Conservation (phyloP, 2,329 filamentous ascomycete genomes). For the Nannizziopsis arthrosporioides region DNA sequence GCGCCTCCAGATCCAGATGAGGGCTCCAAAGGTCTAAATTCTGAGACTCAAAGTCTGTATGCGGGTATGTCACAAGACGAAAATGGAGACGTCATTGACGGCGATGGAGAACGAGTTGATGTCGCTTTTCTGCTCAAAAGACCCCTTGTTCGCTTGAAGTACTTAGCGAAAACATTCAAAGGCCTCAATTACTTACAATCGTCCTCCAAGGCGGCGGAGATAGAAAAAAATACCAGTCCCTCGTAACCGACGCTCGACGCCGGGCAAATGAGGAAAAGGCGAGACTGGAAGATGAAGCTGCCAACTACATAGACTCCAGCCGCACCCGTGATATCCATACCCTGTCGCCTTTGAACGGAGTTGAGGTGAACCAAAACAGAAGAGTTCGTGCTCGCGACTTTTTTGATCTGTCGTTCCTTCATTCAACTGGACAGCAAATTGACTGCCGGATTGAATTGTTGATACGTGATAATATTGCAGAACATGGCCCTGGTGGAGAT, state of each 20-base stretch:
- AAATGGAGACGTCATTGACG: conserved; percentile 52
- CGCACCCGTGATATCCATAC: conserved; percentile 68
- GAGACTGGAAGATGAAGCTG: conserved; percentile 73
- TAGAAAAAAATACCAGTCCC: conserved; percentile 54
- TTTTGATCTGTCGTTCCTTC: conserved; percentile 72
- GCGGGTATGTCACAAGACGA: conserved; percentile 47
- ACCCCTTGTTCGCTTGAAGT: conserved; percentile 76
- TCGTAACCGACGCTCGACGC: conserved; percentile 66
- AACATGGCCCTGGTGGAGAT: conserved; percentile 59
- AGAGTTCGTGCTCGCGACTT: conserved; percentile 83
- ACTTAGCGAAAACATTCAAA: conserved; percentile 72
- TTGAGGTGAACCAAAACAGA: conserved; percentile 61
- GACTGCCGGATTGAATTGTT: conserved; percentile 83
- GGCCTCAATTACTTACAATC: conserved; percentile 38
- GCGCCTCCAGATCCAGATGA: conserved; percentile 62
- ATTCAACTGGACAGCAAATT: conserved; percentile 81
- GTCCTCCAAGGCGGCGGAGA: conserved; percentile 44
- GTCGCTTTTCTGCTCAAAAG: conserved; percentile 87
- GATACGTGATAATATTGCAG: conserved; percentile 65
- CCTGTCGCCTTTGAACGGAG: conserved; percentile 56
- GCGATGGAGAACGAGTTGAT: conserved; percentile 78
- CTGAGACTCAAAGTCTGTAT: conserved; percentile 41
- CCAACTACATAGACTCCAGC: conserved; percentile 68
- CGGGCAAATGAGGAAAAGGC: conserved; percentile 61
- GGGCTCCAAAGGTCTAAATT: conserved; percentile 25